A percentile compares a stretch with the other conserved stretches of the same genome.
Conservation (phyloP, 106 monocot species). For the Ottelia alismoides region DNA sequence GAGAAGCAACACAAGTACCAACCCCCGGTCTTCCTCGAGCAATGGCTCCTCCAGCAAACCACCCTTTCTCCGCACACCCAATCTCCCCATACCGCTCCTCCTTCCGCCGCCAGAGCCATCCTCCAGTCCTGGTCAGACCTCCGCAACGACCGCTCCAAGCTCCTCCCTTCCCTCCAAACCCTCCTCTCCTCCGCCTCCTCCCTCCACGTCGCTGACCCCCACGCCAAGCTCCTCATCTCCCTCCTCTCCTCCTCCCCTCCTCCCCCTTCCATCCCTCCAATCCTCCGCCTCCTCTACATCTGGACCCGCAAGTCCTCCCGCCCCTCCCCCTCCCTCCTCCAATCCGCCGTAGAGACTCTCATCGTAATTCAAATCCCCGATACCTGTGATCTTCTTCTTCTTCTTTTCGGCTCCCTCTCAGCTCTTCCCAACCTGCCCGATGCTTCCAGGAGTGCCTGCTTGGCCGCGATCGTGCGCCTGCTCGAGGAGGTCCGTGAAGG, state of each 20-base stretch:
- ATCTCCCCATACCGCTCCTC: too few relatives aligned
- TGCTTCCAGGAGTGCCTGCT: slow-evolving; percentile 12
- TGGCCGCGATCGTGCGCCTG: slow-evolving; percentile 17
- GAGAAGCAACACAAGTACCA: too few relatives aligned
- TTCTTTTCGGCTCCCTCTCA: slow-evolving; percentile 40
- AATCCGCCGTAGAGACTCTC: slow-evolving; percentile 5
- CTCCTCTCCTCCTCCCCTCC: slow-evolving; percentile 24
- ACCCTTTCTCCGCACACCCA: neutral
- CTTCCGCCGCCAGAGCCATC: slow-evolving; percentile 27
- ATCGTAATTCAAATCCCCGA: slow-evolving; percentile 3
- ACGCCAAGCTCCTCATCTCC: slow-evolving; percentile 44
- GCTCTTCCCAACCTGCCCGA: slow-evolving; percentile 12
- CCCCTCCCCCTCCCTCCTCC: slow-evolving; percentile 31
- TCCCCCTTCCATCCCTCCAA: slow-evolving; percentile 8
- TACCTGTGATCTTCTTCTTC: slow-evolving; percentile 7
- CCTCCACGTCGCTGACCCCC: slow-evolving; percentile 50
- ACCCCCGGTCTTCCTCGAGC: slow-evolving; percentile 5
- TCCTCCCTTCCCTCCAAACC: slow-evolving; percentile 35
- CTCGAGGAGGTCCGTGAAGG: slow-evolving; percentile 3
- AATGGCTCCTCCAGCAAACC: neutral
- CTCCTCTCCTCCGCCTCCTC: slow-evolving; percentile 28
- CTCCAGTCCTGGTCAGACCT: slow-evolving; percentile 60
- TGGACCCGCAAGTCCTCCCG: slow-evolving; percentile 39
- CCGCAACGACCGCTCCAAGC: slow-evolving; percentile 7
- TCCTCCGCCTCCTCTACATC: slow-evolving; percentile 44